phyloP scores from a whole-genome alignment of 2,329 filamentous ascomycete species.

The Fusarium stilboides region DNA sequence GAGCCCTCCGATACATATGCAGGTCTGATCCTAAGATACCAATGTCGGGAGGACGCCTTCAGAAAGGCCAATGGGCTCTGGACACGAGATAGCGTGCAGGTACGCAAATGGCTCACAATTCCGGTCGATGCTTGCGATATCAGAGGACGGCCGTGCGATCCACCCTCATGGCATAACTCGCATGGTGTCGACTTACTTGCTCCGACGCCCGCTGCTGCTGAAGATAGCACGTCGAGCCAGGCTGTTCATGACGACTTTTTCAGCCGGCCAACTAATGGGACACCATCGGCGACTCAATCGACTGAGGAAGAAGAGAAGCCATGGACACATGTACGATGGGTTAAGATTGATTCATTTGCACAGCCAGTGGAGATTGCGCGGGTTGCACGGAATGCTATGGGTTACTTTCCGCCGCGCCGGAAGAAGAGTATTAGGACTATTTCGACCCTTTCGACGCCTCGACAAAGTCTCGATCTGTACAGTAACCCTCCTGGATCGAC shows the following conservation, averaged over 20 bases:
- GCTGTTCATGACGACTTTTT: constrained; percentile 61
- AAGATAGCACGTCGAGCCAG: constrained; percentile 45
- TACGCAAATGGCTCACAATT: constrained; percentile 83
- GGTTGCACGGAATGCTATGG: constrained; percentile 83
- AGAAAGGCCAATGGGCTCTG: constrained; percentile 93
- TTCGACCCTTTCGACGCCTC: constrained; percentile 77
- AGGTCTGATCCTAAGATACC: constrained; percentile 90
- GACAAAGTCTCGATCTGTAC: constrained; percentile 74
- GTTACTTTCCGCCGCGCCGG: constrained; percentile 91
- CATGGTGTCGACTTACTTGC: constrained; percentile 67
- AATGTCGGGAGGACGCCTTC: constrained; percentile 86
- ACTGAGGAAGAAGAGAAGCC: constrained; percentile 70
- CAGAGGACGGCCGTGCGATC: constrained; percentile 79
- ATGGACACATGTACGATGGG: constrained; percentile 93
- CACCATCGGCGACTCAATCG: constrained; percentile 45
- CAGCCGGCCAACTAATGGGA: constrained; percentile 54
- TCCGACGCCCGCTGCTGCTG: constrained; percentile 58
- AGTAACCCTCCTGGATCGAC: constrained; percentile 60
- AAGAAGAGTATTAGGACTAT: constrained; percentile 84
- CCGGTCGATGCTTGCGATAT: constrained; percentile 92
- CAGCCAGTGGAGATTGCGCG: constrained; percentile 88
- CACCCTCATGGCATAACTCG: constrained; percentile 60
- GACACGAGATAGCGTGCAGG: constrained; percentile 92
- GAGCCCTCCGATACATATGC: constrained; percentile 88
- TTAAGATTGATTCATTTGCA: constrained; percentile 78